These are phyloP conservation scores for Drosera spatulata DNA, from an alignment of 179 eudicot species.

Conservation along the genomic window DNA sequence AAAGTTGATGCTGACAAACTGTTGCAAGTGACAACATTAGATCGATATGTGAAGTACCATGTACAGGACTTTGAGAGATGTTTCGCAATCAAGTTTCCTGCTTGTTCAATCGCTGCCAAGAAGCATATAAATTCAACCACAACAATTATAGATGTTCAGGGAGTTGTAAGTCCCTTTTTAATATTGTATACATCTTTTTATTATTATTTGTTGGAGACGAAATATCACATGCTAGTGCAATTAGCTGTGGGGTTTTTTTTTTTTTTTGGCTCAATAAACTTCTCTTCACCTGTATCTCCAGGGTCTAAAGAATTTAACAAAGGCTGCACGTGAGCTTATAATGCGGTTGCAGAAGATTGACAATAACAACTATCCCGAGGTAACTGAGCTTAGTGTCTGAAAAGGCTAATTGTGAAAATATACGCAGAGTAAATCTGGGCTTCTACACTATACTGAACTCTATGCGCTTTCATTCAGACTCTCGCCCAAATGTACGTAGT, in stretches of 20 bases:
- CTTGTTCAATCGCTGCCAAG: constrained; percentile 89
- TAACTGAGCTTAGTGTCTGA: constrained; percentile 7
- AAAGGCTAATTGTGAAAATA: neutral
- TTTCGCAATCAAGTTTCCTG: constrained; percentile 78
- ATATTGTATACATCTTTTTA: neutral
- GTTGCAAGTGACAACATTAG: constrained; percentile 88
- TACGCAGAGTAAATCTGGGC: neutral
- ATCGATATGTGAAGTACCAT: constrained; percentile 80
- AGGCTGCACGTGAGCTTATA: constrained; percentile 79
- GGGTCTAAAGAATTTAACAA: constrained; percentile 75
- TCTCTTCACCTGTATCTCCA: constrained; percentile 7
- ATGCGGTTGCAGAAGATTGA: constrained; percentile 78
- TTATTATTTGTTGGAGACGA: neutral
- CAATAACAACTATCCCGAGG: constrained; percentile 93
- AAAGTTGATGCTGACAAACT: constrained; percentile 84
- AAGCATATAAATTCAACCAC: constrained; percentile 86
- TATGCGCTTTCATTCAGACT: constrained; percentile 39
- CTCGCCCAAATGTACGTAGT: constrained; percentile 80
- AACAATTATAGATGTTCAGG: constrained; percentile 92
- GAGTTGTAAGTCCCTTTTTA: constrained; percentile 55
- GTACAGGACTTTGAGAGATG: constrained; percentile 81
- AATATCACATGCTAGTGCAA: neutral
- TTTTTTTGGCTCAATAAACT: neutral
- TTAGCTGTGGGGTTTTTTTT: too few species aligned
- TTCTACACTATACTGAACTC: neutral